Percentiles rank a stretch among this genome's conserved stretches.
Conservation (phyloP, 2,329 filamentous ascomycete species). For the Stemphylium vesicarium region DNA sequence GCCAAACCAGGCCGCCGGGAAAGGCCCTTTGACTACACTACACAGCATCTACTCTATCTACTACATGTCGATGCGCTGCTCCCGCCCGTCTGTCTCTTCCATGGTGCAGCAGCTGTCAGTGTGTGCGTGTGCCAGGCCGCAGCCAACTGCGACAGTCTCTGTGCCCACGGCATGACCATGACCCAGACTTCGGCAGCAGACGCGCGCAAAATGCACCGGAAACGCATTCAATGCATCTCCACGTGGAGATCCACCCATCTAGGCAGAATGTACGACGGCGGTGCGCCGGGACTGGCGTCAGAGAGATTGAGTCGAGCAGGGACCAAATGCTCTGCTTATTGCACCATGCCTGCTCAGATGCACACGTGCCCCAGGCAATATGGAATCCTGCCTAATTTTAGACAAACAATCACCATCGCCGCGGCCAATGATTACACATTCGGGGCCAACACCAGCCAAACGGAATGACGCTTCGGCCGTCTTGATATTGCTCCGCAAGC, state of each 20-base stretch:
- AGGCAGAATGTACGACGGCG: constrained; percentile 29
- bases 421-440: constrained; percentile 23
- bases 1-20: constrained; percentile 41
- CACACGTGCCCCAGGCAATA: constrained; percentile 48
- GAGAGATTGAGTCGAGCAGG: constrained; percentile 31
- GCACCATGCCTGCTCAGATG: constrained; percentile 32
- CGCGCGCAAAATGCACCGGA: constrained; percentile 27
- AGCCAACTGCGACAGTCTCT: constrained; percentile 3
- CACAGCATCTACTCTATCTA: background rate
- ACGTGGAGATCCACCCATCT: constrained; percentile 44
- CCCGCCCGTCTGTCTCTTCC: no score
- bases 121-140: background rate
- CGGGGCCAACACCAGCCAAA: constrained; percentile 36
- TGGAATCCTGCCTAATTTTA: constrained; percentile 40
- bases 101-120: no score
- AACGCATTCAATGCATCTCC: constrained; percentile 28
- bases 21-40: constrained; percentile 19
- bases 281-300: constrained; percentile 31
- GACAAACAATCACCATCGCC: constrained; percentile 20
- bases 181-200: constrained; percentile 21
- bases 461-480: constrained; percentile 8
- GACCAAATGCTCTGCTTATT: constrained; percentile 30
- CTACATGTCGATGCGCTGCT: background rate
- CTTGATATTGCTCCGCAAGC: constrained; percentile 23
- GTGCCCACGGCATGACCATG: constrained; percentile 1